phyloP scores from a whole-genome alignment of 176 grass and related monocot species.

The Carex pumila region DNA sequence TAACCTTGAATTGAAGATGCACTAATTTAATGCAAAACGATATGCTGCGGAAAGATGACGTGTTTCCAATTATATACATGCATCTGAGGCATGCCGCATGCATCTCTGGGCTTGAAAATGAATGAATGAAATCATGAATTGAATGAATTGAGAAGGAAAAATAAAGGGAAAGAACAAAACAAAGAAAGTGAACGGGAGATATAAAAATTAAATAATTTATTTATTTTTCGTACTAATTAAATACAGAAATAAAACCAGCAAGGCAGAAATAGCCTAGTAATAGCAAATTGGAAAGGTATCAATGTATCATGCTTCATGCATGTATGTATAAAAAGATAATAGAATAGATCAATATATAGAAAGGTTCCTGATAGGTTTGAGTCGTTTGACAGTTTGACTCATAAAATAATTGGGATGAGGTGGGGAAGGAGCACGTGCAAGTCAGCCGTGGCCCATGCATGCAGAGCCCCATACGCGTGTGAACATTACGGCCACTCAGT shows the following conservation, averaged over 20 bases:
- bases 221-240: background rate
- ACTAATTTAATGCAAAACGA: background rate
- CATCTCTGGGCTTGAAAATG: background rate
- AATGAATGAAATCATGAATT: background rate
- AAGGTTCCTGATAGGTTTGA: background rate
- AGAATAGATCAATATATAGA: no score
- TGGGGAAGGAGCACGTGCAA: background rate
- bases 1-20: background rate
- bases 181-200: no score
- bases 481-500: background rate
- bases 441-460: background rate
- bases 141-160: background rate
- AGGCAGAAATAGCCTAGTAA: background rate
- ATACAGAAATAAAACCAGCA: background rate
- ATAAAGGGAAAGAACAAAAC: no score
- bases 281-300: no score
- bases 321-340: background rate
- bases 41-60: background rate
- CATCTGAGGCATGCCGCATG: no score
- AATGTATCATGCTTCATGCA: background rate
- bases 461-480: background rate
- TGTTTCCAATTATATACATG: no score
- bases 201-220: background rate
- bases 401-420: background rate
- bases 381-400: slow-evolving; percentile 1